A percentile compares a stretch with the other conserved stretches of the same genome.
These are phyloP conservation scores for Colletotrichum cordylinicola DNA, from an alignment of 2,329 filamentous ascomycete species.

Conservation along the genomic window DNA sequence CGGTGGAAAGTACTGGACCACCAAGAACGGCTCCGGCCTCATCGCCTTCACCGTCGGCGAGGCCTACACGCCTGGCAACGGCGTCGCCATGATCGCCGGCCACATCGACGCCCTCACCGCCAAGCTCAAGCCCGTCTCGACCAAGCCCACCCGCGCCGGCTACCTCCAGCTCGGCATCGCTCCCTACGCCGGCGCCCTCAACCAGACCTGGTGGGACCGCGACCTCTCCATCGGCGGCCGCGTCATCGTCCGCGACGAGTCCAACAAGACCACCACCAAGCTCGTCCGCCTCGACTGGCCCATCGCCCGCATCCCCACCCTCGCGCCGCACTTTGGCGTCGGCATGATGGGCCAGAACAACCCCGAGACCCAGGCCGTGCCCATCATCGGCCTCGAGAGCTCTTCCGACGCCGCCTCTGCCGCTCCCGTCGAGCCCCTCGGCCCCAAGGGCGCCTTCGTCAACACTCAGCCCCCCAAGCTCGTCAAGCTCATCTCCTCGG, in stretches of 20 bases:
- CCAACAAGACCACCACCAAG: conserved; percentile 79
- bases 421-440: conserved; percentile 50
- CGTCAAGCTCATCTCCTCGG: conserved; percentile 79
- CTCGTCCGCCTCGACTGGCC: conserved; percentile 95
- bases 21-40: conserved; percentile 83
- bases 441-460: conserved; percentile 74
- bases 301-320: conserved; percentile 87
- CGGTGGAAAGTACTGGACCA: conserved; percentile 89
- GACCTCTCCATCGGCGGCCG: conserved; percentile 90
- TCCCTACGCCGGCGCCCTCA: conserved; percentile 88
- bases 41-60: conserved; percentile 86
- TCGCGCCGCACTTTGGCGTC: conserved; percentile 92
- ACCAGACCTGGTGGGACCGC: conserved; percentile 95
- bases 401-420: conserved; percentile 42
- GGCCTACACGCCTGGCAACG: conserved; percentile 83
- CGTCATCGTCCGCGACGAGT: conserved; percentile 79
- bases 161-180: conserved; percentile 91
- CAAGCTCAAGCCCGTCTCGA: conserved; percentile 88
- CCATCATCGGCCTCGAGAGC: conserved; percentile 88
- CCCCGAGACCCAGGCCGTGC: conserved; percentile 90
- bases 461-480: conserved; percentile 85
- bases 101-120: conserved; percentile 94
- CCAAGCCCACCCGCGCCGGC: conserved; percentile 81
- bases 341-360: conserved; percentile 74
- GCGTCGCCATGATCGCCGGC: conserved; percentile 85